Base-by-base conservation (phyloP, 1,284 basidiomycete species). In the Crucibulum cyathiforme region DNA sequence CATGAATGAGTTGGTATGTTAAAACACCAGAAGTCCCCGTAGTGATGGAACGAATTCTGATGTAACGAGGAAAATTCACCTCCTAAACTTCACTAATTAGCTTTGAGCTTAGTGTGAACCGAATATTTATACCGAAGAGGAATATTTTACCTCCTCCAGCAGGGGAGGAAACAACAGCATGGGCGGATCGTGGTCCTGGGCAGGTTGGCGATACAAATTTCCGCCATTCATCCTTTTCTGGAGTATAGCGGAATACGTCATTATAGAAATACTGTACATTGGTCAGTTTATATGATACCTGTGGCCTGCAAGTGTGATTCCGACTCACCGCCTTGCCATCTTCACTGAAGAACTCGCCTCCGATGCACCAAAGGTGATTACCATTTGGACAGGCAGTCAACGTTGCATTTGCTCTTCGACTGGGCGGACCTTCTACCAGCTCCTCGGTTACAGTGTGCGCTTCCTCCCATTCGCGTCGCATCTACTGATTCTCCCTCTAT, bases 11-110 rank as follows among this genome's bases (percentile, higher is more conserved):
- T 88, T 3, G 80, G 63, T 37, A 94, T 85, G 64, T 93, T 90
- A 65, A 94, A 94, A 50, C 83, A 84, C 91, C 91, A 93, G 69
- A 96, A 89, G 67, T 96, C 94, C 46, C 93, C 87, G 71, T 96
- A 98, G 70, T 97, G 95, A 65, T 96, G 93, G 74, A 97, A 97
- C 0, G 88, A 89, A 36, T 90, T 95, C 74, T 97, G 95, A 61
- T 93, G 86, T 5, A 94, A 77, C 0, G 92, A 93, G 0, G 94
- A 95, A 67, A 93, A 95, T 74, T 95, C 93, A 10, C 94, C 93
- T 24, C 91, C 90, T 90, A 60, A 8, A 15, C 19, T 54, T 15
- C 36, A 57, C 34, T 49, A 12, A 12, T 35, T 19, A 52, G 19
- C 12, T 34, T 34, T n/a, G 36, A 34, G 15, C 31, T 15, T 13